Conservation (phyloP, 768 basidiomycete genomes). For the Obba rivulosa region DNA sequence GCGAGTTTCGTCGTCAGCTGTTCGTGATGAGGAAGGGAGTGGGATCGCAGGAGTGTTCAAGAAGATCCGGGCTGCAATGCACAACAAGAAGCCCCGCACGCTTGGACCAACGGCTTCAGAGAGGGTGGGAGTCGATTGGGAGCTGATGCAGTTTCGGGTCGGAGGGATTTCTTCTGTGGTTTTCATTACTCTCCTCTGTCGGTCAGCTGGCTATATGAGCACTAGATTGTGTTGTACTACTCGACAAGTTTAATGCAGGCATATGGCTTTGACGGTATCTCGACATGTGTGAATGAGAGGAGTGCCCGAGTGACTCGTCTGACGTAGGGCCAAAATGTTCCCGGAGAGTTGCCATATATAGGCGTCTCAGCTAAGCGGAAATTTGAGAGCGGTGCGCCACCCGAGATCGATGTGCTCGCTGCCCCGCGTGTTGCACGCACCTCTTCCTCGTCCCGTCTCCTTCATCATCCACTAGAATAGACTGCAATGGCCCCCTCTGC, state of each 20-base stretch:
- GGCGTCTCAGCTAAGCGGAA: constrained; percentile 18
- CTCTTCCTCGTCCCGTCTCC: not conserved
- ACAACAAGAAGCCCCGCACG: constrained; percentile 97
- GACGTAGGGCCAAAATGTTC: not conserved
- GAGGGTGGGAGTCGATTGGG: constrained; percentile 77
- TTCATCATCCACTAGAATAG: not conserved
- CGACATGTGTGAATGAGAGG: not conserved
- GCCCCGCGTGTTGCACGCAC: constrained; percentile 2
- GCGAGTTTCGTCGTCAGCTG: constrained; percentile 1
- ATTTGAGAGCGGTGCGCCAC: constrained; percentile 13
- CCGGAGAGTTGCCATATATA: constrained; percentile 6
- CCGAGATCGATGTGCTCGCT: constrained; percentile 7
- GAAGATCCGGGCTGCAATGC: constrained; percentile 51
- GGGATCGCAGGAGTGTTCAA: constrained; percentile 2
- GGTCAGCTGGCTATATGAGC: not conserved
- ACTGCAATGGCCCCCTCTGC: constrained; percentile 53
- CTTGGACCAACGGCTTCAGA: constrained; percentile 87
- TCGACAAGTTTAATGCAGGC: not conserved
- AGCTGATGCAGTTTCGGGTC: constrained; percentile 57
- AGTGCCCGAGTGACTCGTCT: no score
- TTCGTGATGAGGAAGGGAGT: not conserved
- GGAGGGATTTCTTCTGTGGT: not conserved
- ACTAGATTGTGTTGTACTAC: not conserved
- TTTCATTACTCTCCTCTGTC: not conserved
- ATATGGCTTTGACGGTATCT: not conserved